Percentiles rank a stretch among this genome's conserved stretches.
Conservation (phyloP, 106 monocot genomes). For the Iris macrosiphon region DNA sequence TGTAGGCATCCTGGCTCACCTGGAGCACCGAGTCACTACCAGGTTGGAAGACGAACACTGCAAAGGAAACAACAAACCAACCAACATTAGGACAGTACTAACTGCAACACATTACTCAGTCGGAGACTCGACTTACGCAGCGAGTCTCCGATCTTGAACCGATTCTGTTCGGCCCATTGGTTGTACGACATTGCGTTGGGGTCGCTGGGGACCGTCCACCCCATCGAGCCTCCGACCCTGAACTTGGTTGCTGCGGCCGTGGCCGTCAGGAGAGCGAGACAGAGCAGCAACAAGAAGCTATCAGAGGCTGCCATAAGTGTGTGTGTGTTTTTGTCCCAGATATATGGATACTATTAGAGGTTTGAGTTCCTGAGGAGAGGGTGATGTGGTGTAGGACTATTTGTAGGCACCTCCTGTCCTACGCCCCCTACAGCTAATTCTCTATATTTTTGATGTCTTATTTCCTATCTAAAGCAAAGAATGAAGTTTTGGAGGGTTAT, state of each 20-base stretch:
- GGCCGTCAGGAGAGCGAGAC: neutral
- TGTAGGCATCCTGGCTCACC: constrained; percentile 19
- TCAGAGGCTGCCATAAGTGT: neutral
- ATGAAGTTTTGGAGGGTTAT: too few relatives aligned
- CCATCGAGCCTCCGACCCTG: constrained; percentile 7
- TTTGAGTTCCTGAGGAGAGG: neutral
- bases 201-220: constrained; percentile 32
- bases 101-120: neutral
- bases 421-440: constrained; percentile 18
- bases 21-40: constrained; percentile 34
- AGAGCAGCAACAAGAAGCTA: neutral
- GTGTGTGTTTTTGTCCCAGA: neutral
- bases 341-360: neutral
- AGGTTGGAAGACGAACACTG: constrained; percentile 26
- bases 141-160: constrained; percentile 28
- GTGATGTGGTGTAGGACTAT: neutral
- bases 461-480: too few relatives aligned
- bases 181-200: constrained; percentile 19
- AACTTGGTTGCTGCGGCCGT: constrained; percentile 11
- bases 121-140: constrained; percentile 7
- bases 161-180: constrained; percentile 28
- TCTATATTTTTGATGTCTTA: constrained; percentile 16
- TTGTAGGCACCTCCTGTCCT: constrained; percentile 12
- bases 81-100: neutral
- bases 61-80: neutral